phyloP scores from a whole-genome alignment of 306 rosid species.

The Fagus sylvatica region DNA sequence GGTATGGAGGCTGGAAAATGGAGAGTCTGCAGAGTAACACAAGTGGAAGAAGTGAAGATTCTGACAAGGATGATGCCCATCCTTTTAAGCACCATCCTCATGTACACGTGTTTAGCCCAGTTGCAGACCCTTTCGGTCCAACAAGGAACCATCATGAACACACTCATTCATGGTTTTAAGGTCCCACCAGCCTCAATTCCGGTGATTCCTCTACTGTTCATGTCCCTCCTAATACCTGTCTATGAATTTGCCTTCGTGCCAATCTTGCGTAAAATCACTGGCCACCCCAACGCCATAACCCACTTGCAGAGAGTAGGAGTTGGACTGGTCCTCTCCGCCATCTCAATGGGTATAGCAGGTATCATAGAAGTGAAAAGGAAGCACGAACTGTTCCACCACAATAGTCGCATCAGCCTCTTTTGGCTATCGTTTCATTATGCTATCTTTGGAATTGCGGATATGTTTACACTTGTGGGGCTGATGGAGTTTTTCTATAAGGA shows the following conservation, averaged over 20 bases:
- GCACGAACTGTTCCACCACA: conserved; percentile 24
- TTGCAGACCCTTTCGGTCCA: conserved; percentile 53
- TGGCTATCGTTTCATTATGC: conserved; percentile 65
- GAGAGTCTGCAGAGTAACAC: conserved; percentile 47
- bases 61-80: conserved; percentile 65
- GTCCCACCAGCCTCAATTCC: conserved; percentile 58
- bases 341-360: conserved; percentile 57
- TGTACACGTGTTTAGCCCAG: conserved; percentile 63
- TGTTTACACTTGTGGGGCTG: conserved; percentile 57
- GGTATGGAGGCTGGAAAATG: conserved; percentile 36
- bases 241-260: conserved; percentile 52
- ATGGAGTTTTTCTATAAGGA: conserved; percentile 60
- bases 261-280: conserved; percentile 36
- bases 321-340: conserved; percentile 52
- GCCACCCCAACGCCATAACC: conserved; percentile 48
- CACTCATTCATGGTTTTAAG: conserved; percentile 17
- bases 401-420: conserved; percentile 40
- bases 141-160: conserved; percentile 52
- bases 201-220: conserved; percentile 53
- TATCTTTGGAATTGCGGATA: conserved; percentile 59
- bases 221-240: conserved; percentile 50
- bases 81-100: conserved; percentile 51
- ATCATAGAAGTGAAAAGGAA: conserved; percentile 46
- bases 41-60: conserved; percentile 62
- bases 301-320: conserved; percentile 58